These are phyloP conservation scores for Ganoderma leucocontextum DNA, from an alignment of 1,284 basidiomycete species.

Conservation along the genomic window DNA sequence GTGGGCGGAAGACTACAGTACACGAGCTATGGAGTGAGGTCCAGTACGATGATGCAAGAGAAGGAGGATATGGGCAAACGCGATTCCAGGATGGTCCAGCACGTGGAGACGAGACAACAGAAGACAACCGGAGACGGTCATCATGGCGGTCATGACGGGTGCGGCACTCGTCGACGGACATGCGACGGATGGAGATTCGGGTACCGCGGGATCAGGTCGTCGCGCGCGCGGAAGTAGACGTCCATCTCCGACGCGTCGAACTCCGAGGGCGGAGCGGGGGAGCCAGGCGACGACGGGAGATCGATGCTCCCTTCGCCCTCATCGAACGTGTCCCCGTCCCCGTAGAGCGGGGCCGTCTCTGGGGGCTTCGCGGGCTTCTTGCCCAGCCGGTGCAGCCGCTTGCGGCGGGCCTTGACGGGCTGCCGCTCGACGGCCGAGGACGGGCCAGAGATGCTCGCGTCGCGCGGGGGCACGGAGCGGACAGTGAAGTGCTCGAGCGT, in stretches of 20 bases:
- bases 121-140: neutral
- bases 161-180: slow-evolving; percentile 39
- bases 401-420: slow-evolving; percentile 79
- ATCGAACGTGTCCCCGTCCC: slow-evolving; percentile 3
- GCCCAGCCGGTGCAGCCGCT: slow-evolving; percentile 77
- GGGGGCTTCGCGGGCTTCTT: slow-evolving; percentile 51
- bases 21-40: slow-evolving; percentile 24
- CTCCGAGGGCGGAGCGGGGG: slow-evolving; percentile 59
- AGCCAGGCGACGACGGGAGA: slow-evolving; percentile 37
- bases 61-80: slow-evolving; percentile 5
- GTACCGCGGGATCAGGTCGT: slow-evolving; percentile 48
- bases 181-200: slow-evolving; percentile 41
- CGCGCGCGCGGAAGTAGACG: slow-evolving; percentile 70
- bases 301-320: slow-evolving; percentile 29
- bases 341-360: slow-evolving; percentile 30
- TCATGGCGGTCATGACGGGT: slow-evolving; percentile 26
- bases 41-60: slow-evolving; percentile 10
- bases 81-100: slow-evolving; percentile 5
- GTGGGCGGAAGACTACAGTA: slow-evolving; percentile 32
- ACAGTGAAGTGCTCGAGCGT: slow-evolving; percentile 91
- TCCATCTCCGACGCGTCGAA: slow-evolving; percentile 83
- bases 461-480: slow-evolving; percentile 78
- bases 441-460: slow-evolving; percentile 41
- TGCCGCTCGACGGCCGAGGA: slow-evolving; percentile 49
- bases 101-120: neutral